Conservation (phyloP, 805 yeast species). For the Candida germanica region DNA sequence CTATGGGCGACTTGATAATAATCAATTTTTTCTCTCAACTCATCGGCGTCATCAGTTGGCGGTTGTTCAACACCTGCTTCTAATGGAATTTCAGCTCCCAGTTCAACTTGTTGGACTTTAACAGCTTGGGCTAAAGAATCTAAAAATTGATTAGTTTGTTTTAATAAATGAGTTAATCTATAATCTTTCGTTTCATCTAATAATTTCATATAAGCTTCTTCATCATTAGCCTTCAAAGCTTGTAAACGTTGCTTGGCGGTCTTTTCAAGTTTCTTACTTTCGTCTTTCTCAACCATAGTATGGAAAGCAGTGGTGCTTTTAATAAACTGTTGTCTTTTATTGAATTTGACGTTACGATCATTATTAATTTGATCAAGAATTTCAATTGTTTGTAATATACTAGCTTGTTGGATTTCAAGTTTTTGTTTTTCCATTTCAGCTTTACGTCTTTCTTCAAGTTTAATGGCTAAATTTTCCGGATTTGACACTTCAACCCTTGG, state of each 20-base stretch:
- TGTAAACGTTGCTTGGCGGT: conserved; percentile 87
- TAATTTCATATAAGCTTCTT: conserved; percentile 80
- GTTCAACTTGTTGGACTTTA: conserved; percentile 65
- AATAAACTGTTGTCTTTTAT: conserved; percentile 25
- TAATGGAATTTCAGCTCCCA: conserved; percentile 26
- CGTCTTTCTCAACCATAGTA: conserved; percentile 65
- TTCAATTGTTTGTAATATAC: conserved; percentile 35
- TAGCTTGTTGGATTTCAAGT: conserved; percentile 48
- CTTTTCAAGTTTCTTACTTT: conserved; percentile 68
- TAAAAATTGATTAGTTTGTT: conserved; percentile 74
- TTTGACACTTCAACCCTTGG: conserved; percentile 69
- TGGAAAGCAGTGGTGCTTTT: conserved; percentile 49
- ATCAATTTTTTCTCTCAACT: conserved; percentile 63
- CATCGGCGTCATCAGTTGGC: conserved; percentile 45
- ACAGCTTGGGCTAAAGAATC: conserved; percentile 79
- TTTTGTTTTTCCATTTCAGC: conserved; percentile 51
- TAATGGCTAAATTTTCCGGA: conserved; percentile 73
- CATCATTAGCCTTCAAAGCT: conserved; percentile 83
- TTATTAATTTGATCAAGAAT: conserved; percentile 16
- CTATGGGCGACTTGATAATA: conserved; percentile 82
- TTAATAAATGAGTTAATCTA: conserved; percentile 78
- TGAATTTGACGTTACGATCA: conserved; percentile 18
- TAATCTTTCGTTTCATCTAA: conserved; percentile 86
- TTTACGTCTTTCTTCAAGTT: conserved; percentile 68
- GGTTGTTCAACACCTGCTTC: conserved; percentile 15